These are phyloP conservation scores for Salix dunnii DNA, from an alignment of 345 rosid genomes.

Conservation along the genomic window DNA sequence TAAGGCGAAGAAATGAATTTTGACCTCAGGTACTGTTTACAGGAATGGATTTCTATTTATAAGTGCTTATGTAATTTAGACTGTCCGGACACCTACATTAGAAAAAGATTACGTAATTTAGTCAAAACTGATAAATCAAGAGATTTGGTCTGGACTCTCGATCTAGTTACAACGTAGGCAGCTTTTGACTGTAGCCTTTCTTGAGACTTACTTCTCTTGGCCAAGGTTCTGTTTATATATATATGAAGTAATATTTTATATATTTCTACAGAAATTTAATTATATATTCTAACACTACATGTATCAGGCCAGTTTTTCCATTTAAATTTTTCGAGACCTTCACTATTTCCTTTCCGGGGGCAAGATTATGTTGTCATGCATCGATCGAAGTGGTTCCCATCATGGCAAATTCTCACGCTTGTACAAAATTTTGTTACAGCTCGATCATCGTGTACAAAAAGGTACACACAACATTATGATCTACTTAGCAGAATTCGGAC, in stretches of 20 bases:
- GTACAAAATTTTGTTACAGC: conserved; percentile 8
- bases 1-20: neutral
- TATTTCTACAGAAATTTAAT: neutral
- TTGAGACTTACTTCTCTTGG: too few species aligned
- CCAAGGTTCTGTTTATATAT: too few species aligned
- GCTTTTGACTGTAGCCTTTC: too few species aligned
- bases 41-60: neutral
- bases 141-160: neutral
- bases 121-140: neutral
- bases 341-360: conserved; percentile 28
- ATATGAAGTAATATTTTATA: too few species aligned
- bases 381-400: conserved; percentile 42
- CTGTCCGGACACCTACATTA: too few species aligned
- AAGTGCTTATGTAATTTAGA: neutral
- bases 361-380: conserved; percentile 53
- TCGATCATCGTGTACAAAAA: conserved; percentile 28
- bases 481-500: conserved; percentile 13
- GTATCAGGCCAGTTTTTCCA: neutral
- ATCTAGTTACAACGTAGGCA: too few species aligned
- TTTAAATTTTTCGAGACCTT: neutral
- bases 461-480: conserved; percentile 31
- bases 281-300: neutral
- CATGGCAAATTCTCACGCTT: conserved; percentile 47
- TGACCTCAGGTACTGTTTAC: neutral
- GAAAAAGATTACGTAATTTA: neutral